Evolutionary conservation across 192 early-diverging fungal species (phyloP).

Genomic region (Coemansia javaensis): DNA sequence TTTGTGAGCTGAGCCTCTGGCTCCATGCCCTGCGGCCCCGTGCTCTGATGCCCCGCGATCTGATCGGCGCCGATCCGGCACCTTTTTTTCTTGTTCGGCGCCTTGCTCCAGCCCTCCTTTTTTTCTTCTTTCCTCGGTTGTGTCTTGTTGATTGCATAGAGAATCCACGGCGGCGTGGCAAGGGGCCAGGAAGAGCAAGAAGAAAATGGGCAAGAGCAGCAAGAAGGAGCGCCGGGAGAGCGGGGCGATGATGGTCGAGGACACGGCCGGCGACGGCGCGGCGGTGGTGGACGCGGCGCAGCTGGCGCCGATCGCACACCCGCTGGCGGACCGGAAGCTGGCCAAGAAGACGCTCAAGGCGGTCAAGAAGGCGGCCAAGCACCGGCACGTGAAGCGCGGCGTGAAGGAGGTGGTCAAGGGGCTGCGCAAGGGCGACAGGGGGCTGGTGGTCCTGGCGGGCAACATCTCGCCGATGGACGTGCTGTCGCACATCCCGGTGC

Average conservation of each 20-base stretch:
- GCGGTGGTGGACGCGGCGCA: conserved; percentile 7
- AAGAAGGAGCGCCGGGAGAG: conserved; percentile 44
- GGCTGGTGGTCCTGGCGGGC: conserved; percentile 90
- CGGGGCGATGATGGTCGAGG: conserved; percentile 18
- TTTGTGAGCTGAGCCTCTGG: conserved; percentile 72
- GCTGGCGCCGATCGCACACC: conserved; percentile 48
- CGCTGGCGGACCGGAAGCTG: conserved; percentile 48
- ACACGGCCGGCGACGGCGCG: conserved; percentile 33
- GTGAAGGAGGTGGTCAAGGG: conserved; percentile 98
- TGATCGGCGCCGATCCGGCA: too few species aligned
- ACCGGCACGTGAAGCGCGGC: conserved; percentile 85
- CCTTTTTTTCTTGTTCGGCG: too few species aligned
- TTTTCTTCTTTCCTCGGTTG: not conserved
- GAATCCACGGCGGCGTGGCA: too few species aligned
- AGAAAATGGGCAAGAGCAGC: conserved; percentile 92
- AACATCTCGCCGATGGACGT: conserved; percentile 97
- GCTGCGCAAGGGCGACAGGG: conserved; percentile 92
- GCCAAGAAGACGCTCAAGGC: conserved; percentile 49
- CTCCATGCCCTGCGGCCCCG: not conserved
- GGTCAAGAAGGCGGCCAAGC: conserved; percentile 67
- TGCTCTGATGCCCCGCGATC: not conserved
- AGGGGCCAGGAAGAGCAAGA: too few species aligned
- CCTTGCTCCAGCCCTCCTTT: too few species aligned
- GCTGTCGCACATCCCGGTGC: conserved; percentile 92
- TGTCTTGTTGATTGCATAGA: too few species aligned